Conservation (phyloP, 2,329 filamentous ascomycete species). For the Fulvia fulva region DNA sequence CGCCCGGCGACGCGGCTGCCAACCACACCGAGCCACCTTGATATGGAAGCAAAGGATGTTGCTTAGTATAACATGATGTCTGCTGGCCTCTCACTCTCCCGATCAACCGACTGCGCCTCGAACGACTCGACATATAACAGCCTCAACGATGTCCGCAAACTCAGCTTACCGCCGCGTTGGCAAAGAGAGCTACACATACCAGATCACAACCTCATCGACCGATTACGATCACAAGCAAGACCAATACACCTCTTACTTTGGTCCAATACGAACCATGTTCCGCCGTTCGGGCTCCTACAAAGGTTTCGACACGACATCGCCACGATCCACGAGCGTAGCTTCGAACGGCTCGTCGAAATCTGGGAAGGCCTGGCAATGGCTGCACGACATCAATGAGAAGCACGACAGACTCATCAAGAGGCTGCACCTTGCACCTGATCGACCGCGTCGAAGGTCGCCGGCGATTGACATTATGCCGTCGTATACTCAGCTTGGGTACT, state of each 20-base stretch:
- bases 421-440: neutral
- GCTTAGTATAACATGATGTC: neutral
- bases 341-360: neutral
- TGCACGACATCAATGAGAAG: neutral
- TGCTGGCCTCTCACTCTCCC: neutral
- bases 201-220: neutral
- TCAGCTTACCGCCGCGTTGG: neutral
- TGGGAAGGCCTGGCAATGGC: neutral
- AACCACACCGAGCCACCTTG: neutral
- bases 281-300: neutral
- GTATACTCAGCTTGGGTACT: neutral
- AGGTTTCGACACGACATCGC: no score
- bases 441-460: neutral
- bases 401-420: neutral
- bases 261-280: neutral
- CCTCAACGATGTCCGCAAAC: neutral
- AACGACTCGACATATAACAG: neutral
- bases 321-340: neutral
- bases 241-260: neutral
- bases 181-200: neutral
- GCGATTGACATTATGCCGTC: neutral
- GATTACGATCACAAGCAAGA: neutral
- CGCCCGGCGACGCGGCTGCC: neutral
- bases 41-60: neutral
- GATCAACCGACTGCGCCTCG: neutral